Conservation (phyloP, 169 alveolate genomes). For the Cystoisospora suis region DNA sequence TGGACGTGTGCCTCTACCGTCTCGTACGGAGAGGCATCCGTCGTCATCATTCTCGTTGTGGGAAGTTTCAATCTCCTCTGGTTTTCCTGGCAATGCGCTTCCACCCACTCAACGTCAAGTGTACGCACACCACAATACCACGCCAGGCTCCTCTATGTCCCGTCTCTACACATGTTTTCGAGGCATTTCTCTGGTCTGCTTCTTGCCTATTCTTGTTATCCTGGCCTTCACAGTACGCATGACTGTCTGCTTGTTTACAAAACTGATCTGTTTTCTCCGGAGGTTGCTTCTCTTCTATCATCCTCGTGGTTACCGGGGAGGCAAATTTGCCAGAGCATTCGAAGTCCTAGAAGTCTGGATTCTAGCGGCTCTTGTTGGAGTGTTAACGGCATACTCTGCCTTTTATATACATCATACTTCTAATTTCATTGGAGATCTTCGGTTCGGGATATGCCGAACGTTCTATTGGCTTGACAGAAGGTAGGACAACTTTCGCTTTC, state of each 20-base stretch:
- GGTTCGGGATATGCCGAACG: background rate
- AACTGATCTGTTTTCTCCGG: background rate
- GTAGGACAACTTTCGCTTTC: background rate
- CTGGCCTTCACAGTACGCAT: background rate
- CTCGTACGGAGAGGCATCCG: too few relatives aligned
- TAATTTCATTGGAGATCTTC: slow-evolving; percentile 5
- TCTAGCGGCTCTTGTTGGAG: slow-evolving; percentile 18
- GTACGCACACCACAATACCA: too few relatives aligned
- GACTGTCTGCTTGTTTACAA: background rate
- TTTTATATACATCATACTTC: slow-evolving; percentile 22
- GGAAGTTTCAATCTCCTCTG: too few relatives aligned
- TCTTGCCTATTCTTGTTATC: background rate
- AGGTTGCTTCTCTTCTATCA: background rate
- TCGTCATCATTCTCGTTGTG: too few relatives aligned
- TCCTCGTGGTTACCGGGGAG: background rate
- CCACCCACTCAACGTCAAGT: too few relatives aligned
- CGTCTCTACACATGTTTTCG: too few relatives aligned
- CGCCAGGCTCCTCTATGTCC: too few relatives aligned
- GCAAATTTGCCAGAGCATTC: background rate
- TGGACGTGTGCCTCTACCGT: too few relatives aligned
- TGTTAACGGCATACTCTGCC: background rate
- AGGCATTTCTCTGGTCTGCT: too few relatives aligned
- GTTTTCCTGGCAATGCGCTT: too few relatives aligned
- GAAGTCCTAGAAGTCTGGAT: slow-evolving; percentile 13
- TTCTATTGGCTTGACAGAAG: slow-evolving; percentile 17